phyloP scores from a whole-genome alignment of 768 basidiomycete genomes.

The Podaxis sp. region DNA sequence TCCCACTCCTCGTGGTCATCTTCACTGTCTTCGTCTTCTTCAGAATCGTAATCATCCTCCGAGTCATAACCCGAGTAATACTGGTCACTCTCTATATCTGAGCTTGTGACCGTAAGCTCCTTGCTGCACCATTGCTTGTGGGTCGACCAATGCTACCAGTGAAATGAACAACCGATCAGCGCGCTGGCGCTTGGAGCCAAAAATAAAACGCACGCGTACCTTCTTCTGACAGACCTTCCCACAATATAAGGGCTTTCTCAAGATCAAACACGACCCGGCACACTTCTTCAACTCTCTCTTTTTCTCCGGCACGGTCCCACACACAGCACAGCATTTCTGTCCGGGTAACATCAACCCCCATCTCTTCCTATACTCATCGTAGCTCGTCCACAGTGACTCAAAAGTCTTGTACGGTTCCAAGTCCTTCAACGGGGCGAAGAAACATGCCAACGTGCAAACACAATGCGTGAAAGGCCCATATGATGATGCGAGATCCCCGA shows the following conservation, averaged over 20 bases:
- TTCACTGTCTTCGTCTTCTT: no score
- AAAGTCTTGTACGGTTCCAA: not conserved
- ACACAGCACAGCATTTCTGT: not conserved
- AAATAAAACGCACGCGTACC: not conserved
- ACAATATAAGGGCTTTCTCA: slow-evolving; percentile 4
- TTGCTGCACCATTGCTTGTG: no score
- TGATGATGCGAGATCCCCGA: not conserved
- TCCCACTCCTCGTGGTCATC: not conserved
- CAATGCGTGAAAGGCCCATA: not conserved
- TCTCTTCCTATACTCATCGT: not conserved
- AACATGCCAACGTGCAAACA: not conserved
- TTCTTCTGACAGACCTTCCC: not conserved
- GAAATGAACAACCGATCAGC: not conserved
- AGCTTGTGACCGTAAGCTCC: no score
- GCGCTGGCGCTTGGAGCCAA: not conserved
- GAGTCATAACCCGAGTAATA: no score
- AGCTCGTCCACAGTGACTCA: not conserved
- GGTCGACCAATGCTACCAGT: no score
- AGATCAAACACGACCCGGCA: not conserved
- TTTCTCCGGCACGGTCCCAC: not conserved
- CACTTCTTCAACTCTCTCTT: not conserved
- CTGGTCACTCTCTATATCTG: no score
- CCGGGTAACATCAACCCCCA: not conserved
- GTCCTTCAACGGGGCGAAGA: not conserved
- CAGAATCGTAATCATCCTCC: no score